Conservation (phyloP, 208 protist genomes). For the Leishmania amazonensis region DNA sequence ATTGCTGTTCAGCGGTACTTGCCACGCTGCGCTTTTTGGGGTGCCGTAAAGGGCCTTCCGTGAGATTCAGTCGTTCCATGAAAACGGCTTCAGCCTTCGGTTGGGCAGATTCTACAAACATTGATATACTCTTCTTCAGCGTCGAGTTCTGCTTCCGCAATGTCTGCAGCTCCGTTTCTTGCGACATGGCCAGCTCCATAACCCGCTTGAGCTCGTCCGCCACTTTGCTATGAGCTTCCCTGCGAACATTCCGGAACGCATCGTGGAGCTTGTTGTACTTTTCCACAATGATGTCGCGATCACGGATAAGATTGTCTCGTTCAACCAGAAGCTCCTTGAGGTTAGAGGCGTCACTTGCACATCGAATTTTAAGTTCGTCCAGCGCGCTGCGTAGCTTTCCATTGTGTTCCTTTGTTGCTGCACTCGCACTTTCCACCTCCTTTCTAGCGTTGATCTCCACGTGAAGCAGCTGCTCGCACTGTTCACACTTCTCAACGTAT, state of each 20-base stretch:
- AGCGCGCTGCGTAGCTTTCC: constrained; percentile 45
- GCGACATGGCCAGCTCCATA: constrained; percentile 59
- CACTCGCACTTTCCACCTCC: constrained; percentile 28
- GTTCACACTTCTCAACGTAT: constrained; percentile 59
- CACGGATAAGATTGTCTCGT: constrained; percentile 57
- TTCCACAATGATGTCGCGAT: constrained; percentile 73
- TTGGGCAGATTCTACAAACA: constrained; percentile 57
- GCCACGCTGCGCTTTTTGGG: constrained; percentile 61
- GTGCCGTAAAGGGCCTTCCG: constrained; percentile 79
- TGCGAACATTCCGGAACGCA: constrained; percentile 51
- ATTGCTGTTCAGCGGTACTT: constrained; percentile 17
- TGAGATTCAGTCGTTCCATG: constrained; percentile 73
- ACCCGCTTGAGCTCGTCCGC: constrained; percentile 59
- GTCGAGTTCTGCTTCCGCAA: constrained; percentile 69
- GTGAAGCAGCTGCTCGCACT: constrained; percentile 30
- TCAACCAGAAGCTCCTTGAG: constrained; percentile 62
- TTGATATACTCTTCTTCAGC: constrained; percentile 75
- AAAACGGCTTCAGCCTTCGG: constrained; percentile 66
- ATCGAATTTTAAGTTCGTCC: constrained; percentile 70
- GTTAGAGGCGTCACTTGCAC: constrained; percentile 50
- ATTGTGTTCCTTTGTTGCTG: constrained; percentile 36
- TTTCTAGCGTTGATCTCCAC: constrained; percentile 35
- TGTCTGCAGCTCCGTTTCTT: constrained; percentile 79
- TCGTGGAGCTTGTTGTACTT: constrained; percentile 89
- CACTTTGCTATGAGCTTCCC: constrained; percentile 45